These are phyloP conservation scores for Alternaria solani DNA, from an alignment of 2,329 filamentous ascomycete species.

Conservation along the genomic window DNA sequence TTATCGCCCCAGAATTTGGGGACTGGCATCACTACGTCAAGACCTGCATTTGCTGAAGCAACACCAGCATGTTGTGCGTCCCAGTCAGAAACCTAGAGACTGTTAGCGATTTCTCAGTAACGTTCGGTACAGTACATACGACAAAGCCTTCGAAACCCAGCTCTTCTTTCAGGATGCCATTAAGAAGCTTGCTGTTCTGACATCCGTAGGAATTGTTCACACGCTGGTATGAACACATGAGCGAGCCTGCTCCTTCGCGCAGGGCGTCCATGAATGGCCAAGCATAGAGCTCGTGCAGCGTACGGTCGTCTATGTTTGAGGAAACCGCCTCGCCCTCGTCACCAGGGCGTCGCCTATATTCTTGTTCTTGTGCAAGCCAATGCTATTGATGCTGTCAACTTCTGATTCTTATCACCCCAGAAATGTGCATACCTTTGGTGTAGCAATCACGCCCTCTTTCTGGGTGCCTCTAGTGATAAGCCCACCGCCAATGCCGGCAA, in stretches of 20 bases:
- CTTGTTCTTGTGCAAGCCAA: constrained; percentile 63
- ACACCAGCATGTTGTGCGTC: constrained; percentile 57
- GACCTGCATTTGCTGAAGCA: constrained; percentile 54
- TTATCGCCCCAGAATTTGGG: constrained; percentile 43
- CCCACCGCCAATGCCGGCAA: constrained; percentile 63
- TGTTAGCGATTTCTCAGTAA: not conserved
- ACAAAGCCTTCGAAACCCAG: constrained; percentile 58
- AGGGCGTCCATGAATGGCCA: constrained; percentile 71
- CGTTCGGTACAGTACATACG: constrained; percentile 33
- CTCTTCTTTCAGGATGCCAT: constrained; percentile 61
- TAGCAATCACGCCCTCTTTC: constrained; percentile 54
- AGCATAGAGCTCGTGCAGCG: constrained; percentile 71
- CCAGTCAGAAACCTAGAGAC: constrained; percentile 47
- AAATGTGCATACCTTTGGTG: constrained; percentile 24
- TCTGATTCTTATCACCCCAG: not conserved
- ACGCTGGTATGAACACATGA: constrained; percentile 66
- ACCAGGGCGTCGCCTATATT: constrained; percentile 52
- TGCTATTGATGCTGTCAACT: constrained; percentile 49
- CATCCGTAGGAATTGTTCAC: constrained; percentile 45
- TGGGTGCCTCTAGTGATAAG: constrained; percentile 64
- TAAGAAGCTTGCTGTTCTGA: constrained; percentile 53
- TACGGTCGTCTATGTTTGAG: constrained; percentile 70
- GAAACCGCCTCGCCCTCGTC: constrained; percentile 64
- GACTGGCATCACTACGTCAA: constrained; percentile 58
- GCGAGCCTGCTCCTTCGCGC: constrained; percentile 62